Evolutionary conservation across 306 rosid genomes (phyloP).

Genomic region (Sechiopsis laciniata): DNA sequence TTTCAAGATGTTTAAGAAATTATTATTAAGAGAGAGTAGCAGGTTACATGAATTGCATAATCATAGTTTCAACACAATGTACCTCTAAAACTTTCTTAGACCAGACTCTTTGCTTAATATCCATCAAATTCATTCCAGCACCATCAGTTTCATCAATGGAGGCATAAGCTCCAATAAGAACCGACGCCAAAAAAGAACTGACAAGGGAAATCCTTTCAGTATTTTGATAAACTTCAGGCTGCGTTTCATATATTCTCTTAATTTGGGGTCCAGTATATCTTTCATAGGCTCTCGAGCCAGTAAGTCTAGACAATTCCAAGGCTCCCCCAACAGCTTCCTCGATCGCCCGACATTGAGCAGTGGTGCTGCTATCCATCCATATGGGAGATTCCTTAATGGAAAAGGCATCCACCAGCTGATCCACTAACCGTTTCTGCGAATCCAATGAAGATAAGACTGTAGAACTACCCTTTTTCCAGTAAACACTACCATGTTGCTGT

Average conservation of each 20-base stretch:
- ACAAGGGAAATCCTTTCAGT: slow-evolving; percentile 96
- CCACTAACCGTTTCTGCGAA: slow-evolving; percentile 43
- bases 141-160: slow-evolving; percentile 86
- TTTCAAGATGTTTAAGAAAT: neutral
- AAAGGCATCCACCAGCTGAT: slow-evolving; percentile 61
- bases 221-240: slow-evolving; percentile 48
- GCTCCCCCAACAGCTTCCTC: slow-evolving; percentile 92
- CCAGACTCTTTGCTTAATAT: slow-evolving; percentile 64
- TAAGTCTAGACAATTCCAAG: slow-evolving; percentile 61
- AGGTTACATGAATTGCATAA: slow-evolving; percentile 8
- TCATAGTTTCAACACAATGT: slow-evolving; percentile 4
- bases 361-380: slow-evolving; percentile 96
- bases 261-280: slow-evolving; percentile 90
- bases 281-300: slow-evolving; percentile 81
- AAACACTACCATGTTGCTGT: slow-evolving; percentile 94
- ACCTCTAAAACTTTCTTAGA: slow-evolving; percentile 68
- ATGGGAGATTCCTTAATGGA: slow-evolving; percentile 62
- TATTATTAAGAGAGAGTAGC: neutral
- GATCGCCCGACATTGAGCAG: slow-evolving; percentile 62
- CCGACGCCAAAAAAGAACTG: slow-evolving; percentile 89
- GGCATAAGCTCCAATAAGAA: slow-evolving; percentile 67
- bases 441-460: slow-evolving; percentile 58
- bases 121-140: slow-evolving; percentile 97
- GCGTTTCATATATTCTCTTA: slow-evolving; percentile 59
- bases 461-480: slow-evolving; percentile 78